phyloP scores from a whole-genome alignment of 1,139 yeast species.

The Geotrichum armillariae region DNA sequence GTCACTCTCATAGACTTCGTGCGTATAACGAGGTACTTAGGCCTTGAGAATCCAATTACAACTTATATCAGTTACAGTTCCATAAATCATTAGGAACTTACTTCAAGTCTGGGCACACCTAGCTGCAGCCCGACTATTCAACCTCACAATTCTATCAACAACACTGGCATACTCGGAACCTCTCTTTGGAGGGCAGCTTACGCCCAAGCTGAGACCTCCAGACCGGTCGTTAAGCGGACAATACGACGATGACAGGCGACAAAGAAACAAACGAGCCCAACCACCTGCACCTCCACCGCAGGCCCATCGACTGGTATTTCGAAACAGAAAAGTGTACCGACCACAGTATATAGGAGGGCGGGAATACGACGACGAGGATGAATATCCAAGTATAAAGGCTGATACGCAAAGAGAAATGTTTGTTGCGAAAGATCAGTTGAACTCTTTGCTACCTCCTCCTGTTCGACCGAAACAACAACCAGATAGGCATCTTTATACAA shows the following conservation, averaged over 20 bases:
- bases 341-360: background rate
- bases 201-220: slow-evolving; percentile 9
- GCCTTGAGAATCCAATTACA: too few species aligned
- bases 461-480: background rate
- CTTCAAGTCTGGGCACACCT: too few species aligned
- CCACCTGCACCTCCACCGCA: background rate
- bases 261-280: too few species aligned
- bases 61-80: too few species aligned
- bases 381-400: background rate
- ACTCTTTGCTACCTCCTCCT: background rate
- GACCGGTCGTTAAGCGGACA: background rate
- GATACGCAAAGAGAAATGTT: background rate
- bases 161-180: slow-evolving; percentile 2
- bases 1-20: too few species aligned
- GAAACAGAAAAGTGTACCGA: background rate
- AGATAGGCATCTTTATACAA: background rate
- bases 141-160: too few species aligned
- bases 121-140: too few species aligned
- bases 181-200: slow-evolving; percentile 8
- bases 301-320: background rate
- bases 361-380: background rate
- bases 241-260: background rate
- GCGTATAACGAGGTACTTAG: too few species aligned
- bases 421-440: background rate
- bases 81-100: too few species aligned